These are phyloP conservation scores for Pseudotsuga menziesii DNA, from an alignment of 75 land plant species.

Conservation along the genomic window DNA sequence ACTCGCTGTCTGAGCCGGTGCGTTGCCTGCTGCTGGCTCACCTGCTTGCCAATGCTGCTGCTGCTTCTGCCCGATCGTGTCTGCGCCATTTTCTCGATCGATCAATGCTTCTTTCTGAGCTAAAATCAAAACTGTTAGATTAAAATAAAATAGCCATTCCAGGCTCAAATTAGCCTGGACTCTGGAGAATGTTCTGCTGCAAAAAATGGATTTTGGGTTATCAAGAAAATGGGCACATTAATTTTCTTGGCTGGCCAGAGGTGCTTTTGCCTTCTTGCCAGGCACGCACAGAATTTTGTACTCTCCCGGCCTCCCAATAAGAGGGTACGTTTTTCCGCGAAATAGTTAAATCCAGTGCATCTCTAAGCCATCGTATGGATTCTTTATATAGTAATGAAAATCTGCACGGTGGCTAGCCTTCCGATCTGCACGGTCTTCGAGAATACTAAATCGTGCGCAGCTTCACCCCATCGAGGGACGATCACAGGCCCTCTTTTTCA, in stretches of 20 bases:
- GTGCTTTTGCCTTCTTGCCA: background rate
- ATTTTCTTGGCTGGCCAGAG: background rate
- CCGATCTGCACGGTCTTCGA: background rate
- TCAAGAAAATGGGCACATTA: background rate
- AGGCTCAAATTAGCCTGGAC: background rate
- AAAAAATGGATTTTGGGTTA: background rate
- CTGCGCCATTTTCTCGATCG: background rate
- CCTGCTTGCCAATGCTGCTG: constrained; percentile 2
- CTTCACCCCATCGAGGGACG: background rate
- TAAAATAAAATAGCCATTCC: no score
- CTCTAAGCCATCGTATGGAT: background rate
- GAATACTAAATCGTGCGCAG: background rate
- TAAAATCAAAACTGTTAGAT: no score
- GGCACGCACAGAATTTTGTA: background rate
- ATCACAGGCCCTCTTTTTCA: no score
- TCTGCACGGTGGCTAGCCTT: background rate
- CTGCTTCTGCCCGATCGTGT: background rate
- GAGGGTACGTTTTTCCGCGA: background rate
- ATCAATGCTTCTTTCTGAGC: no score
- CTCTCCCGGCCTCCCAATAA: background rate
- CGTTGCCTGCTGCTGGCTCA: constrained; percentile 16
- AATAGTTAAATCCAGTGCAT: background rate
- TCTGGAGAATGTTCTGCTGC: background rate
- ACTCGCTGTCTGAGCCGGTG: constrained; percentile 56
- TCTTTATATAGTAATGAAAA: no score